phyloP scores from a whole-genome alignment of 2,329 filamentous ascomycete genomes.

The Thielaviopsis populi region DNA sequence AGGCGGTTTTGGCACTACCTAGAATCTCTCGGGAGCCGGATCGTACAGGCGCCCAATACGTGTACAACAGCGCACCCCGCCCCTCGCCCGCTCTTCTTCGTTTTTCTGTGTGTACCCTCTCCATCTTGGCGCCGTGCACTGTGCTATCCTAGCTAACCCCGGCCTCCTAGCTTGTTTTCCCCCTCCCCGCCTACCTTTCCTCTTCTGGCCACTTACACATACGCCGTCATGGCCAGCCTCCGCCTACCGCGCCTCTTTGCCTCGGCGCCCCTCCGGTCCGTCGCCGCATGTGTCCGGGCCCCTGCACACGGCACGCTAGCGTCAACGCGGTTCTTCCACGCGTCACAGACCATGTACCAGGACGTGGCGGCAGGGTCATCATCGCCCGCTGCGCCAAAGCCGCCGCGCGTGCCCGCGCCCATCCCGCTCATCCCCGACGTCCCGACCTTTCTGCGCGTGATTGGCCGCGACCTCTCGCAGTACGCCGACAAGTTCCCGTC shows the following conservation, averaged over 20 bases:
- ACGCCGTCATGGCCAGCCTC: slow-evolving; percentile 5
- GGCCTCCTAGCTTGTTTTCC: background rate
- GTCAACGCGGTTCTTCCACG: background rate
- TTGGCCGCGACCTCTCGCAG: slow-evolving; percentile 71
- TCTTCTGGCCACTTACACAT: background rate
- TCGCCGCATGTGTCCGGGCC: background rate
- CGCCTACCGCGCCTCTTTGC: slow-evolving; percentile 8
- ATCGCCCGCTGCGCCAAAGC: too few relatives aligned
- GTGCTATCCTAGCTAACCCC: background rate
- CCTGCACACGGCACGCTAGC: background rate
- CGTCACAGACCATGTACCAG: background rate
- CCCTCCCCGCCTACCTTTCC: too few relatives aligned
- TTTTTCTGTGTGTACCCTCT: too few relatives aligned
- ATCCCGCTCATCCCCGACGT: slow-evolving; percentile 80
- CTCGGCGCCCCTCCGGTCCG: slow-evolving; percentile 1
- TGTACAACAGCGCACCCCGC: background rate
- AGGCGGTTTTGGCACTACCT: background rate
- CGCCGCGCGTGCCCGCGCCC: slow-evolving; percentile 30
- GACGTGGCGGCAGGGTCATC: background rate
- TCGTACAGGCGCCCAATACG: background rate
- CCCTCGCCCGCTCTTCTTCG: background rate
- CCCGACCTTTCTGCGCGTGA: slow-evolving; percentile 72
- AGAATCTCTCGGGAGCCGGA: background rate
- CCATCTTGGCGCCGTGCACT: background rate
- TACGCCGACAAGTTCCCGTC: slow-evolving; percentile 76